Evolutionary conservation across 2,329 filamentous ascomycete species (phyloP), one percentile per base, ranked within the genome.

Genomic region (Blastomyces gilchristii): DNA sequence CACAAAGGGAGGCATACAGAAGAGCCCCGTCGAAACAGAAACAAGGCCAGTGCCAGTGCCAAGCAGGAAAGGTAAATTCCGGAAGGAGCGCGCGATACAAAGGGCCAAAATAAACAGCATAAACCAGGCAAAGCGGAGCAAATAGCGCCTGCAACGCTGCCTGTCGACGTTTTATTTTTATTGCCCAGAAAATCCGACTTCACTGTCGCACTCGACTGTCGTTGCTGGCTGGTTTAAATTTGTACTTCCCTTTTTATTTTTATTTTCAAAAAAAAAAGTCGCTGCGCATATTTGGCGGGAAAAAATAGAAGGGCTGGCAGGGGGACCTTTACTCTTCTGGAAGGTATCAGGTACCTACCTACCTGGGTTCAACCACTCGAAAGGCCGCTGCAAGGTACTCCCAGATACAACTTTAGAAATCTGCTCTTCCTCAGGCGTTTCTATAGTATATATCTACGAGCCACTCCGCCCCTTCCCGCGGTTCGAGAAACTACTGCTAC

Each of bases 91-190:
- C 8, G 22, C n/a, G n/a, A 22, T 49, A 9, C n/a, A 49, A 49
- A 49, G 9, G 45, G 45, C n/a, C n/a, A 49, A 49, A 49, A 49
- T 16, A 54, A 54, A 54, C 14, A 34, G 18, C 9, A 41, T 1
- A 57, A n/a, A 22, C 18, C 53, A 57, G 22, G 22, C 18, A 37
- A 39, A 57, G 53, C 6, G 62, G 60, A 64, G 56, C 64, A 60
- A 63, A 41, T 61, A 59, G 57, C 49, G 56, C 64, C 61, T 66
- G 64, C 63, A 64, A 66, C 64, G 63, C 58, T 66, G 61, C 41
- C 58, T 58, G 43, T 56, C 58, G 41, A 54, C 25, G 54, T 34
- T 25, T 31, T n/a, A 25, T 56, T 62, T 14, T 28, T 52, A 37
- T 28, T 16, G 56, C 54, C 59, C 22, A 59, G 28, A 37, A 8